Percentiles rank a stretch among this genome's conserved stretches.
Evolutionary conservation across 2,329 filamentous ascomycete genomes (phyloP).

Genomic region (Teratosphaeria gauchensis): DNA sequence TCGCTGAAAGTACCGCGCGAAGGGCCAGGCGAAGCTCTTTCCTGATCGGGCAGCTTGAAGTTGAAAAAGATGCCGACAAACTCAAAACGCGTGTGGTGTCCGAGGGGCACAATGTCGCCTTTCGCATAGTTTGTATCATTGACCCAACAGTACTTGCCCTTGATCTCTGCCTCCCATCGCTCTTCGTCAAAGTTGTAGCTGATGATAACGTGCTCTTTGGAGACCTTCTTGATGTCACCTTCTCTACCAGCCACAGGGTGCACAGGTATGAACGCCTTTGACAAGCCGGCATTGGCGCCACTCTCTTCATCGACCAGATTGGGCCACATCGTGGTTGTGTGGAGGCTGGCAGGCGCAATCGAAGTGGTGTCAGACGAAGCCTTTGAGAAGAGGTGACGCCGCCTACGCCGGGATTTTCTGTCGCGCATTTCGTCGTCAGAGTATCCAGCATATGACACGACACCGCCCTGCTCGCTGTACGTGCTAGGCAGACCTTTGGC

Average conservation of each 20-base stretch:
- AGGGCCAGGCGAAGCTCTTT: conserved; percentile 1
- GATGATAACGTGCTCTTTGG: conserved; percentile 63
- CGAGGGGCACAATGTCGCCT: conserved; percentile 47
- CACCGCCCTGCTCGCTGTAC: conserved; percentile 24
- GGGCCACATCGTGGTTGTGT: conserved; percentile 24
- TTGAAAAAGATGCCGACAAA: background rate
- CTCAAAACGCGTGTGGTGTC: conserved; percentile 48
- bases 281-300: background rate
- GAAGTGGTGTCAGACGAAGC: conserved; percentile 43
- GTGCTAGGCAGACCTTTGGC: conserved; percentile 19
- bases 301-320: conserved; percentile 10
- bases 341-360: conserved; percentile 18
- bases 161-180: conserved; percentile 55
- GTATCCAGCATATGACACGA: conserved; percentile 27
- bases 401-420: conserved; percentile 27
- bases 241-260: conserved; percentile 53
- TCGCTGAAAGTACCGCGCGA: conserved; percentile 1
- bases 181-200: conserved; percentile 54
- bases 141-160: conserved; percentile 56
- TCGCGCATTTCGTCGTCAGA: conserved; percentile 46
- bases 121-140: conserved; percentile 42
- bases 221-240: conserved; percentile 60
- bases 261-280: conserved; percentile 56
- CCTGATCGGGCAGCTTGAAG: conserved; percentile 4
- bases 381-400: conserved; percentile 12